Base-by-base conservation (phyloP, 2,329 filamentous ascomycete species). In the Chaetomium strumarium region DNA sequence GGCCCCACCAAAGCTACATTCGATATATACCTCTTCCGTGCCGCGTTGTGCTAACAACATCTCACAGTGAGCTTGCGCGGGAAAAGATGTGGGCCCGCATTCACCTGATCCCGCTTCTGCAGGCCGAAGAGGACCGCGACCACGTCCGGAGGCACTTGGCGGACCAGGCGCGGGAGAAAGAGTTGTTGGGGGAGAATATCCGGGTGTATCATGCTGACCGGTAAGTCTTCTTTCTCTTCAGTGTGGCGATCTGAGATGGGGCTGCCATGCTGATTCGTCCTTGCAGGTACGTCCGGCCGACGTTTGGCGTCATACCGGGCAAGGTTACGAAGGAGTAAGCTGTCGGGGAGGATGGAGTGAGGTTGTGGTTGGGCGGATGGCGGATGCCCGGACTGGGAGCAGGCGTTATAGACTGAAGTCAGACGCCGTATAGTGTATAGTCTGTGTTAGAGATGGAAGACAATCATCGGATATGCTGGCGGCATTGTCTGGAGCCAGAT, bases 21-120 rank as follows among this genome's bases (percentile, higher is more conserved):
- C 24, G 24, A 24, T 7, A 24, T 24, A 24, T 7, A n/a, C n/a
- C n/a, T n/a, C 24, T 24, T 24, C 24, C 41, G 4, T 13, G 5
- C 2, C 20, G 13, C 12, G 20, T 17, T 30, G 2, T 47, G 36
- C 43, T 48, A 14, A 41, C 50, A 2, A n/a, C n/a, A 5, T 12
- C 31, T n/a, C 2, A 17, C 64, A 96, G 91, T 67, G 93, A 99
- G 73, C 85, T 96, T 62, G 88, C 85, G 58, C 89, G 93, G 64
- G 93, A 99, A 69, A 99, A 97, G 79, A 93, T 96, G 83, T 99
- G 93, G 93, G 83, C 89, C 57, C 86, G 93, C 68, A 95, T 99
- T 73, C 84, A 97, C 74, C 79, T 99, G 59, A 93, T 92, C 66
- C 93, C 93, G 53, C 75, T 96, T 58, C 83, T 99, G 59, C 92